Evolutionary conservation across 2,329 filamentous ascomycete species (phyloP).

Genomic region (Peltaster fructicola): DNA sequence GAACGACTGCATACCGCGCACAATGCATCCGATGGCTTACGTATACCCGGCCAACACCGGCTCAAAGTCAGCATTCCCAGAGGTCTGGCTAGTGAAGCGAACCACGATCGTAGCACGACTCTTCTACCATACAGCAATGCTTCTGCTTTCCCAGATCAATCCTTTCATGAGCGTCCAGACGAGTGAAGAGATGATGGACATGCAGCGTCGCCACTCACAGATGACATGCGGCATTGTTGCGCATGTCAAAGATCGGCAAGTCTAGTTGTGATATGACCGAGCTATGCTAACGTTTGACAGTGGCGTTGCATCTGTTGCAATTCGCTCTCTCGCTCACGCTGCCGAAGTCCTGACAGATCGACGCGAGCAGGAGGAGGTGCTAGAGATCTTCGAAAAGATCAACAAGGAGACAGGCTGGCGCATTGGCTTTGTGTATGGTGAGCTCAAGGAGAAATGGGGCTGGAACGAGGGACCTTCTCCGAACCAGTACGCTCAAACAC

Average conservation of each 20-base stretch:
- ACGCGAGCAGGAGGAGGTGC: slow-evolving; percentile 63
- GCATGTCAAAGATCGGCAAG: slow-evolving; percentile 57
- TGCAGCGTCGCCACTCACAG: slow-evolving; percentile 58
- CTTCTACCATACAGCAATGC: slow-evolving; percentile 78
- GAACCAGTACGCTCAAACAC: slow-evolving; percentile 22
- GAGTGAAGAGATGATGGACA: slow-evolving; percentile 48
- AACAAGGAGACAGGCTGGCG: slow-evolving; percentile 63
- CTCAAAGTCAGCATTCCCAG: slow-evolving; percentile 61
- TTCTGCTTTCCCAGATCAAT: slow-evolving; percentile 63
- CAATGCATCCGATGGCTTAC: slow-evolving; percentile 75
- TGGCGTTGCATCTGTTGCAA: slow-evolving; percentile 60
- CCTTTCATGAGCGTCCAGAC: slow-evolving; percentile 43
- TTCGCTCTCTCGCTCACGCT: slow-evolving; percentile 62
- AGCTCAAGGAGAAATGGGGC: slow-evolving; percentile 61
- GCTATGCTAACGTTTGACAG: slow-evolving; percentile 16
- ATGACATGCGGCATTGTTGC: slow-evolving; percentile 81
- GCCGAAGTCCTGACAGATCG: slow-evolving; percentile 51
- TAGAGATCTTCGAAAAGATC: slow-evolving; percentile 60
- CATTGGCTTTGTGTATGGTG: slow-evolving; percentile 51
- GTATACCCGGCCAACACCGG: slow-evolving; percentile 49
- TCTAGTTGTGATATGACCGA: background rate
- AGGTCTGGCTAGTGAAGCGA: slow-evolving; percentile 76
- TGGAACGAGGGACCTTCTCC: slow-evolving; percentile 38
- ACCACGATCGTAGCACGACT: slow-evolving; percentile 65
- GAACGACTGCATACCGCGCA: slow-evolving; percentile 60